Base-by-base conservation (phyloP, 108 stramenopile species). In the Conticribra guillardii region DNA sequence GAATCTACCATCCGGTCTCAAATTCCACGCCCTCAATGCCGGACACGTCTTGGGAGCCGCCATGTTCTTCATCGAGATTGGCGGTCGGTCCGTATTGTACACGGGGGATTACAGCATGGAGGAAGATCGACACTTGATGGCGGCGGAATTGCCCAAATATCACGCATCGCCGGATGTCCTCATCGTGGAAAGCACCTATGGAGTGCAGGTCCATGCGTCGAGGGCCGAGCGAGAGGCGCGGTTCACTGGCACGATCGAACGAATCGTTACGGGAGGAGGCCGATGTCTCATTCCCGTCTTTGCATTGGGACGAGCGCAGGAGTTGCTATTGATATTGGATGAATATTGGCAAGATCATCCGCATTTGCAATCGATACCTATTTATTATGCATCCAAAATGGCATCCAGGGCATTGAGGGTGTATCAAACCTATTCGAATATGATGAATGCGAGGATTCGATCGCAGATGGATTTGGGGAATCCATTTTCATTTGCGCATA, bases 1-100 rank as follows among this genome's bases (percentile, higher is more conserved):
- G 49, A 82, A 89, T 45, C 44, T 81, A 46, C 76, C 76, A 22
- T 61, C 60, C 1, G 95, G 94, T 8, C 81, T 99, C 28, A 89
- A 91, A 52, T 97, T 99, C 84, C 90, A 96, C 79, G 96, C 96
- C 49, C 84, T 97, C 37, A 96, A 97, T 68, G 99, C 99, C 4
- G 98, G 98, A 2, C 99, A 99, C 71, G 99, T 99, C 18, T 83
- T 99, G 19, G 99, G 99, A 30, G 99, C 98, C 21, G 97, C 97
- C 70, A 98, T 99, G 98, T 99, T 90, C 64, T 93, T 89, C 64
- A 71, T 99, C 62, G 97, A 98, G 24, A 89, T 99, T 52, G 97
- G 94, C 22, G 97, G 97, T 50, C 75, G 97, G 22, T 85, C 86
- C 8, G 74, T 99, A 0, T 75, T 99, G 14, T 99, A 99, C 81